Conservation (phyloP, 2,329 filamentous ascomycete species). For the Lachnellula subtilissima region DNA sequence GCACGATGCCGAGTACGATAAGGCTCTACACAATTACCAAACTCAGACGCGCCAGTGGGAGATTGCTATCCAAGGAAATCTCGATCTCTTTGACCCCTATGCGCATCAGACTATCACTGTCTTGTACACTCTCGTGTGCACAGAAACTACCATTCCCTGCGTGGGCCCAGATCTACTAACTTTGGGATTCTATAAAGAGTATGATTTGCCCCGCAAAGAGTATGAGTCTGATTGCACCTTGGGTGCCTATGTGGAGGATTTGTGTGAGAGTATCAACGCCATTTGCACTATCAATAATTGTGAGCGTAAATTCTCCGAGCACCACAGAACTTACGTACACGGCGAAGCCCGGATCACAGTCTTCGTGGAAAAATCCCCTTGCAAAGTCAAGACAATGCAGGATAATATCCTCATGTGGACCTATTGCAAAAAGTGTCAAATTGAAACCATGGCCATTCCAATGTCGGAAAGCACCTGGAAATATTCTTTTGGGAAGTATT, state of each 20-base stretch:
- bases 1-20: conserved; percentile 95
- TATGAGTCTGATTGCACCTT: conserved; percentile 85
- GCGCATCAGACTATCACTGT: conserved; percentile 96
- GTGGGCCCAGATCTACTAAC: conserved; percentile 85
- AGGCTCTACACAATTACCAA: conserved; percentile 86
- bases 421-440: conserved; percentile 85
- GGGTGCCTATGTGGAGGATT: conserved; percentile 89
- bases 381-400: conserved; percentile 59
- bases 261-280: conserved; percentile 72
- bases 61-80: conserved; percentile 81
- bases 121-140: conserved; percentile 89
- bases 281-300: conserved; percentile 80
- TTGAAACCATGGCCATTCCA: conserved; percentile 79
- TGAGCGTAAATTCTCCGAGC: conserved; percentile 82
- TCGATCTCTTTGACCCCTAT: conserved; percentile 88
- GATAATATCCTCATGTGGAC: conserved; percentile 96
- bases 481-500: conserved; percentile 96
- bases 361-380: conserved; percentile 72
- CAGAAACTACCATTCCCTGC: conserved; percentile 87
- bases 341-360: conserved; percentile 91
- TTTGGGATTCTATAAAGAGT: conserved; percentile 90
- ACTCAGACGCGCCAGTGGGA: conserved; percentile 97
- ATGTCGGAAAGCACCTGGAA: conserved; percentile 97
- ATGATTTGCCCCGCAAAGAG: conserved; percentile 55
- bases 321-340: conserved; percentile 95